phyloP scores from a whole-genome alignment of 768 basidiomycete genomes.

The Tylopilus rubrobrunneus region DNA sequence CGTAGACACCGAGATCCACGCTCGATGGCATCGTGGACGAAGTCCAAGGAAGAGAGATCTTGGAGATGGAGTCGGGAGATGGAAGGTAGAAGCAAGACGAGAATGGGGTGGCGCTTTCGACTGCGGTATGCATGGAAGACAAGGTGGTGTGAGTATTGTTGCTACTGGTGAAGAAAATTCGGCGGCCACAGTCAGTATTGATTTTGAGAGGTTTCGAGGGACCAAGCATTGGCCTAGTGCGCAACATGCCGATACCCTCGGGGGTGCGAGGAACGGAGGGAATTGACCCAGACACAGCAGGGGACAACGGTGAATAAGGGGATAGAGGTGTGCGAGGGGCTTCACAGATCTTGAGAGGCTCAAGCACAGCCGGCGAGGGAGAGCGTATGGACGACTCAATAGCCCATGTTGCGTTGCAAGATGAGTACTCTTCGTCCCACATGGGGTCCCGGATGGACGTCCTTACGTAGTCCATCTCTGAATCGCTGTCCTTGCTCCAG shows the following conservation, averaged over 20 bases:
- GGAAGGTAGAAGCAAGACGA: slow-evolving; percentile 54
- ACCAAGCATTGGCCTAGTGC: slow-evolving; percentile 32
- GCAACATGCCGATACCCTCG: slow-evolving; percentile 43
- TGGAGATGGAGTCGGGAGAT: slow-evolving; percentile 40
- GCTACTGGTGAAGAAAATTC: slow-evolving; percentile 36
- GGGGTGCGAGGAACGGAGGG: slow-evolving; percentile 50
- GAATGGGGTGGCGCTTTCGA: slow-evolving; percentile 57
- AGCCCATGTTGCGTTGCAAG: slow-evolving; percentile 54
- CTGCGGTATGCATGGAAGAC: slow-evolving; percentile 75
- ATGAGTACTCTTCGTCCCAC: slow-evolving; percentile 36
- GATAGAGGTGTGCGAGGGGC: slow-evolving; percentile 48
- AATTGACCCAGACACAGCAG: slow-evolving; percentile 33
- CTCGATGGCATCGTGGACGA: slow-evolving; percentile 35
- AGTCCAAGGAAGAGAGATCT: slow-evolving; percentile 33
- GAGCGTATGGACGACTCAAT: slow-evolving; percentile 51
- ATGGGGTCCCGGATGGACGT: slow-evolving; percentile 27
- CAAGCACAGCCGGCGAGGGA: slow-evolving; percentile 35
- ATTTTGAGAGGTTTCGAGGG: slow-evolving; percentile 49
- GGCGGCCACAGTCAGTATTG: slow-evolving; percentile 46
- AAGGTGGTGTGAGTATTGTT: slow-evolving; percentile 42
- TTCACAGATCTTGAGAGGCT: slow-evolving; percentile 40
- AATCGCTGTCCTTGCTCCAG: slow-evolving; percentile 55
- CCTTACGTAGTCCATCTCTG: slow-evolving; percentile 32
- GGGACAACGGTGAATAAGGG: slow-evolving; percentile 46
- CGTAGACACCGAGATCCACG: slow-evolving; percentile 36